Evolutionary conservation across 75 land plant genomes (phyloP).

Genomic region (Picea glauca): DNA sequence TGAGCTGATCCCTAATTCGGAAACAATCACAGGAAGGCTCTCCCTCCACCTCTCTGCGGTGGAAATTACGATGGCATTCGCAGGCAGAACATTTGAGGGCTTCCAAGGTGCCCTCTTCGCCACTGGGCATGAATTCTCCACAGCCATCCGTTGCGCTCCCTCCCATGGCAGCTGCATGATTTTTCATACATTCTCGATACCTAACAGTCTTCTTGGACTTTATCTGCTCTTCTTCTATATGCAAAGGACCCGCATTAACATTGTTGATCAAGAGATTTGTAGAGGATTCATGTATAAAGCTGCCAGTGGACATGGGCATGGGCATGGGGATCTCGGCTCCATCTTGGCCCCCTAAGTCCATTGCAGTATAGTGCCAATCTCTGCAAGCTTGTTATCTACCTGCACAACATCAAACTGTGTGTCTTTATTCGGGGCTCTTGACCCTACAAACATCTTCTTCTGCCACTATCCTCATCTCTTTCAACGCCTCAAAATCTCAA

Average conservation of each 20-base stretch:
- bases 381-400: too few species aligned
- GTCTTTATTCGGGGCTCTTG: too few species aligned
- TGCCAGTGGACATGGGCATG: not conserved
- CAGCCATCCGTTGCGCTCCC: constrained; percentile 69
- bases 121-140: constrained; percentile 71
- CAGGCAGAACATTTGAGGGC: constrained; percentile 66
- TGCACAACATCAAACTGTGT: too few species aligned
- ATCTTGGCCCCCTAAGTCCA: not conserved
- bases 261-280: not conserved
- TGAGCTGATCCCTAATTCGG: constrained; percentile 2
- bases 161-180: constrained; percentile 61
- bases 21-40: constrained; percentile 18
- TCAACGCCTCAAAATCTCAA: too few species aligned
- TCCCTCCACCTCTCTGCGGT: constrained; percentile 58
- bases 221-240: not conserved
- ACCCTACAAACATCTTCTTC: too few species aligned
- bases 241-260: not conserved
- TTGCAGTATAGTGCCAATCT: not conserved
- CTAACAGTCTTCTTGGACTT: constrained; percentile 25
- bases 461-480: too few species aligned
- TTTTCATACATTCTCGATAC: constrained; percentile 66
- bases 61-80: constrained; percentile 69
- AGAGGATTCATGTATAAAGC: not conserved
- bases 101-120: constrained; percentile 51
- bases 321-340: not conserved